Base-by-base conservation (phyloP, 306 rosid genomes). In the Lathyrus oleraceus region DNA sequence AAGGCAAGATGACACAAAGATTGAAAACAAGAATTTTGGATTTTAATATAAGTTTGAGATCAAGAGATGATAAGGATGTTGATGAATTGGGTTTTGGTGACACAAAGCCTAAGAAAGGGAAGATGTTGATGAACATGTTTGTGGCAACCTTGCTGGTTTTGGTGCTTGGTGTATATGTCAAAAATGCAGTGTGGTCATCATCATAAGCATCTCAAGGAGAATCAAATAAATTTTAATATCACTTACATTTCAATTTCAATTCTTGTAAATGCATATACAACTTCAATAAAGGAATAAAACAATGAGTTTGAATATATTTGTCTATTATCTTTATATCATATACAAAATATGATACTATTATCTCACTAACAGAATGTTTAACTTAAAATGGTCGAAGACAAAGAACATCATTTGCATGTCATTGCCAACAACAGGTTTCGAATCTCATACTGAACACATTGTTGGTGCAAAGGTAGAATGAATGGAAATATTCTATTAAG, bases 161-260 rank as follows among this genome's bases (percentile, higher is more conserved):
- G 63, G 81, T 85, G 14, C 12, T 89, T 35, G 78, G 74, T 0
- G 53, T 78, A 16, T 81, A 78, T 70, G 59, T 63, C 20, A 81
- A 69, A 54, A 76, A 76, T 43, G 51, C 78, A 70, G 38, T 40
- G 3, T 45, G 9, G 61, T 23, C 72, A 67, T 30, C 64, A 23
- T 27, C 66, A 43, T 4, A 64, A 44, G 53, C 60, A 65, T 74
- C 48, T 49, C 12, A 13, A 28, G 74, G 21, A 42, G 60, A 53
- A 39, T 10, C 43, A n/a, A 19, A n/a, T n/a, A n/a, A n/a, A n/a
- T n/a, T n/a, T n/a, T n/a, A n/a, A n/a, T n/a, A n/a, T n/a, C n/a
- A n/a, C n/a, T n/a, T n/a, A n/a, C n/a, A n/a, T n/a, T n/a, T n/a
- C n/a, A n/a, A n/a, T n/a, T n/a, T 10, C 43, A n/a, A 19, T 42